Evolutionary conservation across 2,329 filamentous ascomycete species (phyloP), one percentile per base, ranked within the genome.

Genomic region (Aspergillus niger): DNA sequence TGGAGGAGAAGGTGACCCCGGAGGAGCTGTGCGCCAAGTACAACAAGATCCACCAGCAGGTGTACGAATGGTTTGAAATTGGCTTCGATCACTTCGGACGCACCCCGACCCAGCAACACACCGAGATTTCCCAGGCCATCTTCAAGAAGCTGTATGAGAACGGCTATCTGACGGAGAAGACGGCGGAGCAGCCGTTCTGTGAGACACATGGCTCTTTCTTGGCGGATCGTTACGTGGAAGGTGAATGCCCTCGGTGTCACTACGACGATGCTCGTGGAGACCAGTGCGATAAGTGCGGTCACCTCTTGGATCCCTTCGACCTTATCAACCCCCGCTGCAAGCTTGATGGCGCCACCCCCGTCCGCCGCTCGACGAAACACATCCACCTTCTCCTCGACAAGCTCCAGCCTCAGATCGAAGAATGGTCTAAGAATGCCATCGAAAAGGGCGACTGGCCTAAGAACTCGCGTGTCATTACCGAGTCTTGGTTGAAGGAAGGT

Each of bases 51-150:
- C 94, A 97, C 79, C 88, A 92, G 70, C 91, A 90, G 52, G 90
- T 97, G 67, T 98, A 98, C 78, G 86, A 96, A 76, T 97, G 94
- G 92, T 99, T 99, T 80, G 87, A 92, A 73, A 94, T 98, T 72
- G 88, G 86, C 60, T 98, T 98, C 74, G 94, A 98, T 79, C 89
- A 93, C 77, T 99, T 98, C 74, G 95, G 93, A 64, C 89, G 93
- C 61, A 98, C 95, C 5, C 92, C 93, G 3, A 98, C 94, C 17
- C 79, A 86, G 57, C 86, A 95, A 70, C 95, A 98, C 78, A 97
- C 92, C 22, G 86, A 92, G 67, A 98, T 99, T 69, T 91, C 93
- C 8, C 95, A 98, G 78, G 87, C 91, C 65, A 93, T 98, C 67
- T 98, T 98, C 78, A 81, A 83, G 58, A 89, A 92, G 75, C 85